These are phyloP conservation scores for Chalciporus pseudorubinellus DNA, from an alignment of 768 basidiomycete genomes.

Conservation along the genomic window DNA sequence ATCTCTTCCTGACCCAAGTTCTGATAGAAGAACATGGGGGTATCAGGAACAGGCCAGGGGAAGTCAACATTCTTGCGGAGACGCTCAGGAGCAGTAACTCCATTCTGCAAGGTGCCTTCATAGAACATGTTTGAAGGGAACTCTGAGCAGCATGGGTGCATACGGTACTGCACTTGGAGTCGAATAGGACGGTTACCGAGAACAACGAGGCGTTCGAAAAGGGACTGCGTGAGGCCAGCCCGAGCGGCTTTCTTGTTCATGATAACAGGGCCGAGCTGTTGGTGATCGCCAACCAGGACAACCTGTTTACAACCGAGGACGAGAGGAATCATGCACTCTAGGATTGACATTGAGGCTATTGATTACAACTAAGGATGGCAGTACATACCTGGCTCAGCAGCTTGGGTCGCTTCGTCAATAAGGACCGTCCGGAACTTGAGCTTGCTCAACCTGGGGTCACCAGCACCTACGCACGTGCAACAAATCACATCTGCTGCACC, in stretches of 20 bases:
- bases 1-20: slow-evolving; percentile 99
- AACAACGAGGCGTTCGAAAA: slow-evolving; percentile 95
- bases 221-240: slow-evolving; percentile 96
- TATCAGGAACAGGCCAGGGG: slow-evolving; percentile 96
- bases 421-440: slow-evolving; percentile 98
- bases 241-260: slow-evolving; percentile 99
- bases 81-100: slow-evolving; percentile 97
- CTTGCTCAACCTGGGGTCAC: slow-evolving; percentile 94
- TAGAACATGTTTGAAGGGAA: slow-evolving; percentile 99
- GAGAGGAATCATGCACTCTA: slow-evolving; percentile 99
- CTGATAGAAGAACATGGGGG: slow-evolving; percentile 99
- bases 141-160: slow-evolving; percentile 99
- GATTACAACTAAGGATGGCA: not conserved
- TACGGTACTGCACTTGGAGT: slow-evolving; percentile 98
- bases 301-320: slow-evolving; percentile 98
- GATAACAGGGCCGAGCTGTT: slow-evolving; percentile 96
- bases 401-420: slow-evolving; percentile 98
- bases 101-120: slow-evolving; percentile 97
- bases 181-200: slow-evolving; percentile 96
- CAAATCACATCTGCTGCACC: slow-evolving; percentile 96
- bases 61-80: slow-evolving; percentile 98
- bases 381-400: slow-evolving; percentile 85
- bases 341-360: slow-evolving; percentile 10
- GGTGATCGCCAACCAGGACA: slow-evolving; percentile 96
- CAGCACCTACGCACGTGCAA: slow-evolving; percentile 96